Percentiles rank a stretch among this genome's conserved stretches.
Evolutionary conservation across 345 rosid species (phyloP).

Genomic region (Sonneratia alba): DNA sequence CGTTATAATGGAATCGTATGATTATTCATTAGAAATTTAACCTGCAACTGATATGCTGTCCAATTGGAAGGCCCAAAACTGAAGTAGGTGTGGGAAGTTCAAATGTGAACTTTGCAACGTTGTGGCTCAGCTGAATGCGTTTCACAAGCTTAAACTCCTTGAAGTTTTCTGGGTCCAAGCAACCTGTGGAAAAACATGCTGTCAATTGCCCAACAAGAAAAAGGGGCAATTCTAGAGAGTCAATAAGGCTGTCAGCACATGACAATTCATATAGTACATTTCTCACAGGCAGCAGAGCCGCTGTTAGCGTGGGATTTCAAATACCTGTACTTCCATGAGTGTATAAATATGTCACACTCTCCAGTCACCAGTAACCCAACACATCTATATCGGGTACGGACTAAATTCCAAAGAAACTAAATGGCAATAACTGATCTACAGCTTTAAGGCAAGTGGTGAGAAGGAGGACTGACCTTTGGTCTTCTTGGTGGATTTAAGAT

Average conservation of each 20-base stretch:
- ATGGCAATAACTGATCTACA: neutral
- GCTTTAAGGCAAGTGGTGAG: neutral
- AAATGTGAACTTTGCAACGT: conserved; percentile 87
- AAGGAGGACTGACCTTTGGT: conserved; percentile 48
- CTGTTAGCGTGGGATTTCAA: neutral
- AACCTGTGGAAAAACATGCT: conserved; percentile 26
- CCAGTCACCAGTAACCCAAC: no score
- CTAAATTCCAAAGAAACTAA: neutral
- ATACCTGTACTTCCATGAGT: neutral
- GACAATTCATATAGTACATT: neutral
- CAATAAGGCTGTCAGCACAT: neutral
- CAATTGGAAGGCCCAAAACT: conserved; percentile 91
- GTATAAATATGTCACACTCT: neutral
- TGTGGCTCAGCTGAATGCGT: conserved; percentile 73
- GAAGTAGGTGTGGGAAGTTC: conserved; percentile 69
- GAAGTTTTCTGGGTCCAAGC: conserved; percentile 82
- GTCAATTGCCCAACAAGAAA: neutral
- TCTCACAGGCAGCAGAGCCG: neutral
- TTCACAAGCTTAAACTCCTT: conserved; percentile 88
- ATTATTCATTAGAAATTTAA: conserved; percentile 9
- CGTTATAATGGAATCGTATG: no score
- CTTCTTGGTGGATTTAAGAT: conserved; percentile 48
- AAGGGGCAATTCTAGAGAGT: neutral
- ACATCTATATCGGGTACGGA: neutral
- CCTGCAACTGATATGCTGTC: conserved; percentile 98